These are phyloP conservation scores for Aspergillus affinis DNA, from an alignment of 495 filamentous ascomycete species.

Conservation along the genomic window DNA sequence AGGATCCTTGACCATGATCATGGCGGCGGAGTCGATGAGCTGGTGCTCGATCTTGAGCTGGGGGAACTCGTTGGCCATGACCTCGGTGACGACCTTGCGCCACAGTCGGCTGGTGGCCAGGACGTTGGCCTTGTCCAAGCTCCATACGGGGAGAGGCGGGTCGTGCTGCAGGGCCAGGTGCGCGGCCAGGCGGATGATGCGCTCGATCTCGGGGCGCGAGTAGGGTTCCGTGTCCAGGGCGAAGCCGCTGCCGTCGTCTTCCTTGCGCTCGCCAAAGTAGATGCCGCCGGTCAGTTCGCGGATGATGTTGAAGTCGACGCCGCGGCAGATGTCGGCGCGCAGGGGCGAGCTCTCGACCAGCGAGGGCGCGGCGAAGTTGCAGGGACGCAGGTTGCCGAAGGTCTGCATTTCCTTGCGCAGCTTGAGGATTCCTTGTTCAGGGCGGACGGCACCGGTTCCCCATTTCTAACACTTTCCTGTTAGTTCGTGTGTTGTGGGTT, in stretches of 20 bases:
- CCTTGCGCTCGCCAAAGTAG: conserved; percentile 93
- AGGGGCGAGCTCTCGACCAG: conserved; percentile 88
- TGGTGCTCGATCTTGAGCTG: conserved; percentile 83
- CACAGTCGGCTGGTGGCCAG: conserved; percentile 87
- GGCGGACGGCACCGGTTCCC: conserved; percentile 85
- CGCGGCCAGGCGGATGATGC: conserved; percentile 80
- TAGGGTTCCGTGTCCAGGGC: conserved; percentile 92
- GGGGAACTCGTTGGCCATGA: conserved; percentile 81
- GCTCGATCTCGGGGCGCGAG: conserved; percentile 82
- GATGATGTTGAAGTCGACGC: conserved; percentile 91
- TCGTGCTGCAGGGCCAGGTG: conserved; percentile 76
- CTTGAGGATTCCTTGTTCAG: conserved; percentile 89
- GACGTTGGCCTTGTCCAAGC: conserved; percentile 96
- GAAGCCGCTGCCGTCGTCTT: conserved; percentile 71
- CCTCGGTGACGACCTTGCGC: conserved; percentile 82
- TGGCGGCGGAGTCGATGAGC: conserved; percentile 92
- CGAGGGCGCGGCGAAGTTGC: conserved; percentile 89
- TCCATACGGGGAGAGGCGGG: conserved; percentile 82
- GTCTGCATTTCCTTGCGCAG: conserved; percentile 93
- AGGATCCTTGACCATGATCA: conserved; percentile 97
- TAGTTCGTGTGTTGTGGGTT: background rate
- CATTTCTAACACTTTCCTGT: conserved; percentile 63
- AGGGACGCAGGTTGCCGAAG: conserved; percentile 96
- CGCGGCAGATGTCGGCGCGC: conserved; percentile 80
- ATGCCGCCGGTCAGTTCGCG: conserved; percentile 94